These are phyloP conservation scores for Trichoderma lentiforme DNA, from an alignment of 2,329 filamentous ascomycete genomes.

Conservation along the genomic window DNA sequence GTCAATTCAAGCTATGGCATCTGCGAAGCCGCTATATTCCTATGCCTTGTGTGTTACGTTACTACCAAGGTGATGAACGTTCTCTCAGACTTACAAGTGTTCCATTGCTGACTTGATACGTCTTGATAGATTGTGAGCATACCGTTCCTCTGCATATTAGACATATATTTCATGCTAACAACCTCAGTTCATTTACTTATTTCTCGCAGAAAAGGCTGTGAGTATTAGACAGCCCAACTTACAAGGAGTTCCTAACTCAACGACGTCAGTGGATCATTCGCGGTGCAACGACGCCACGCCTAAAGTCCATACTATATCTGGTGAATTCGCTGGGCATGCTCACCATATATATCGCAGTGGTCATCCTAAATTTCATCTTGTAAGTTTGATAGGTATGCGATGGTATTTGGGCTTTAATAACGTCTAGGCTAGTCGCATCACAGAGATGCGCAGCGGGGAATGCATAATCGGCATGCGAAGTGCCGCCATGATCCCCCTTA, in stretches of 20 bases:
- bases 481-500: constrained; percentile 57
- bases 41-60: constrained; percentile 61
- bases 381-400: constrained; percentile 33
- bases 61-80: constrained; percentile 52
- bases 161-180: neutral
- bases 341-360: constrained; percentile 45
- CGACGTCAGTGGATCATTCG: constrained; percentile 53
- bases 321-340: constrained; percentile 59
- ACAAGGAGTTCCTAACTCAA: neutral
- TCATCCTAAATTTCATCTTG: constrained; percentile 60
- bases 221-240: constrained; percentile 24
- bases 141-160: neutral
- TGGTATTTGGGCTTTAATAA: neutral
- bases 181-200: constrained; percentile 57
- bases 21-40: constrained; percentile 56
- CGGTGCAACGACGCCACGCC: constrained; percentile 47
- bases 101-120: neutral
- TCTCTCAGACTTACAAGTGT: neutral
- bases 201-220: constrained; percentile 62
- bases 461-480: constrained; percentile 62
- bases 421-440: constrained; percentile 47
- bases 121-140: constrained; percentile 31
- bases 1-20: constrained; percentile 48
- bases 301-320: constrained; percentile 55
- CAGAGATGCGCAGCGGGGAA: constrained; percentile 50